Conservation (phyloP, 2,329 filamentous ascomycete species). For the Thelonectria blattea region DNA sequence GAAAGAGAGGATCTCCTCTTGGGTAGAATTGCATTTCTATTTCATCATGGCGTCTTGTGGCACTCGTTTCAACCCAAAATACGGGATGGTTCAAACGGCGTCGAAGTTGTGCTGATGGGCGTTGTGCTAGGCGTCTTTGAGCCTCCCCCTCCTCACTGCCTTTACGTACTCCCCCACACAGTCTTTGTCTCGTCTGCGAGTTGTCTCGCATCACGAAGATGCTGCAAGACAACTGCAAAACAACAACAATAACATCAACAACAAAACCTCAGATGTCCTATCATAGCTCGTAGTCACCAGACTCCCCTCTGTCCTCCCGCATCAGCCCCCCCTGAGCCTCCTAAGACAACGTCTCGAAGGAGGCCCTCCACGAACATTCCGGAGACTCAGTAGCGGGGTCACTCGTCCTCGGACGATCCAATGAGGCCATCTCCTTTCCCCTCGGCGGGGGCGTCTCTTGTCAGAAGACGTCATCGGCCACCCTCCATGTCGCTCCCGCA, state of each 20-base stretch:
- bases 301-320: slow-evolving; percentile 5
- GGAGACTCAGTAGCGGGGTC: slow-evolving; percentile 29
- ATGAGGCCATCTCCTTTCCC: slow-evolving; percentile 14
- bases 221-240: not conserved
- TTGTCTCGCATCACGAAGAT: not conserved
- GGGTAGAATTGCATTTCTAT: not conserved
- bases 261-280: slow-evolving; percentile 14
- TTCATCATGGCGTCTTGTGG: not conserved
- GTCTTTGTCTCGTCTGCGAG: not conserved
- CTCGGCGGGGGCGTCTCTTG: slow-evolving; percentile 29
- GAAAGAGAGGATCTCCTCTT: not conserved
- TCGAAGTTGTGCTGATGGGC: not conserved
- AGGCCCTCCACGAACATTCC: not conserved
- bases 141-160: not conserved
- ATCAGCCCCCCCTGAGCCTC: not conserved
- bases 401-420: slow-evolving; percentile 22
- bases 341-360: not conserved
- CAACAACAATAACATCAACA: not conserved
- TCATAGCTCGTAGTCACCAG: slow-evolving; percentile 34
- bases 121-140: not conserved
- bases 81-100: not conserved
- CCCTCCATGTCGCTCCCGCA: slow-evolving; percentile 25
- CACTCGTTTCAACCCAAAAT: not conserved
- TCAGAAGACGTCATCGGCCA: slow-evolving; percentile 38
- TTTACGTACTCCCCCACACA: too few species aligned